These are phyloP conservation scores for Eryngium alpinum DNA, from an alignment of 140 eudicot genomes.

Conservation along the genomic window DNA sequence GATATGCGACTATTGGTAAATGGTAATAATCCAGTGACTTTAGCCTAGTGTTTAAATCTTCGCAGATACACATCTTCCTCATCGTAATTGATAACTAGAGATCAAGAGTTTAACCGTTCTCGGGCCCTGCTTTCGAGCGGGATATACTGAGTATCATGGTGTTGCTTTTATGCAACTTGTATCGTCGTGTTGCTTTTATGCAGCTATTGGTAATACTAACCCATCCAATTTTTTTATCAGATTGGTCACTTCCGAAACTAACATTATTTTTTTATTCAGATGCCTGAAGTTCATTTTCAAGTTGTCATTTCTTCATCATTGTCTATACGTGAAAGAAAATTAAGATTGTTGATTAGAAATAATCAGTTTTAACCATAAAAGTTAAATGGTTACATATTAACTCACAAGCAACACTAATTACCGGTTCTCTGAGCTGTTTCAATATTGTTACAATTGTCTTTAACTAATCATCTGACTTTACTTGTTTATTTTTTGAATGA, in stretches of 20 bases:
- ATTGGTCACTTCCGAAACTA: neutral
- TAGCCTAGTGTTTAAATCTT: too few relatives aligned
- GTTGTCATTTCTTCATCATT: neutral
- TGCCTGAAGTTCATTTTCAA: neutral
- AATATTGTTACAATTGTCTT: neutral
- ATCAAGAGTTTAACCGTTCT: too few relatives aligned
- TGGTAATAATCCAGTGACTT: too few relatives aligned
- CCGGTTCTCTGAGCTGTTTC: neutral
- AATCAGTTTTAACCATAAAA: neutral
- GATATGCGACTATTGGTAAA: too few relatives aligned
- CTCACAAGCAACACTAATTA: neutral
- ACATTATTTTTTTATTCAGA: neutral
- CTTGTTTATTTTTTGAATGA: conserved; percentile 62
- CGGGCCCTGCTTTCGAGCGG: too few relatives aligned
- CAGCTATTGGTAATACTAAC: neutral
- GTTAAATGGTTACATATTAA: neutral
- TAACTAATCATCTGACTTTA: conserved; percentile 38
- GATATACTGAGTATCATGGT: too few relatives aligned
- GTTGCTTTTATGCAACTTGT: too few relatives aligned
- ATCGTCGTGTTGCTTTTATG: neutral
- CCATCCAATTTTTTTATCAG: neutral
- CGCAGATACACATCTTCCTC: too few relatives aligned
- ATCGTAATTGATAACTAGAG: too few relatives aligned
- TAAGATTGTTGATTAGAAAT: neutral
- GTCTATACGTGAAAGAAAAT: neutral